A percentile compares a stretch with the other conserved stretches of the same genome.
phyloP scores from a whole-genome alignment of 2,329 filamentous ascomycete species.

The Pseudopyricularia cyperi region DNA sequence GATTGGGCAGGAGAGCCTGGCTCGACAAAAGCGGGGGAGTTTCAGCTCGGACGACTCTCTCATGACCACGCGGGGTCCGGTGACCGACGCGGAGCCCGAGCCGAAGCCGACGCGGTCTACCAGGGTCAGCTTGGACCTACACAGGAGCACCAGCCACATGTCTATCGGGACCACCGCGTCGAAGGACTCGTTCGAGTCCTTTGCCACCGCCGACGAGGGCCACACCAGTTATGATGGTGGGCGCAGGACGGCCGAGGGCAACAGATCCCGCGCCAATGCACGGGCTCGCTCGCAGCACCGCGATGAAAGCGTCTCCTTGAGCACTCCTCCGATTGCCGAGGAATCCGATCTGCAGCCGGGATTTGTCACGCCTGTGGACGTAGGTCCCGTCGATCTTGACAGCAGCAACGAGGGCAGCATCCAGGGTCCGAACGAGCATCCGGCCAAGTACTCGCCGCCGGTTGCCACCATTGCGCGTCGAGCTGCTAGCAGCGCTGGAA shows the following conservation, averaged over 20 bases:
- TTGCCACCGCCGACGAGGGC: conserved; percentile 43
- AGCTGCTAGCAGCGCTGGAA: conserved; percentile 25
- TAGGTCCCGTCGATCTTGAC: not conserved
- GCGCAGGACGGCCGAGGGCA: not conserved
- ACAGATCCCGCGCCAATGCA: not conserved
- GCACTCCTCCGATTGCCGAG: not conserved
- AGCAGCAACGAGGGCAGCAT: not conserved
- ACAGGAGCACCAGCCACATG: conserved; percentile 9
- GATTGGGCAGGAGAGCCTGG: conserved; percentile 43
- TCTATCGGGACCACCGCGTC: conserved; percentile 8
- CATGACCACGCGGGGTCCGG: conserved; percentile 44
- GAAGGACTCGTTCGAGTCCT: conserved; percentile 37
- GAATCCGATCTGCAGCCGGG: not conserved
- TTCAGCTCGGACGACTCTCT: conserved; percentile 47
- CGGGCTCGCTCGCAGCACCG: not conserved
- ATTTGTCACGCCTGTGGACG: not conserved
- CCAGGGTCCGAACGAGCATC: not conserved
- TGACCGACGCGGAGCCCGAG: conserved; percentile 8
- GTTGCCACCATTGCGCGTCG: conserved; percentile 24
- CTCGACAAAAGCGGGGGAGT: conserved; percentile 36
- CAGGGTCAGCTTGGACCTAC: not conserved
- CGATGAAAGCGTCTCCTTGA: not conserved
- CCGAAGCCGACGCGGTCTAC: too few species aligned
- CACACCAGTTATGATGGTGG: conserved; percentile 17
- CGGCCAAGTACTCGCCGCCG: conserved; percentile 1